Base-by-base conservation (phyloP, 208 protist genomes). In the Crithidia sp. region DNA sequence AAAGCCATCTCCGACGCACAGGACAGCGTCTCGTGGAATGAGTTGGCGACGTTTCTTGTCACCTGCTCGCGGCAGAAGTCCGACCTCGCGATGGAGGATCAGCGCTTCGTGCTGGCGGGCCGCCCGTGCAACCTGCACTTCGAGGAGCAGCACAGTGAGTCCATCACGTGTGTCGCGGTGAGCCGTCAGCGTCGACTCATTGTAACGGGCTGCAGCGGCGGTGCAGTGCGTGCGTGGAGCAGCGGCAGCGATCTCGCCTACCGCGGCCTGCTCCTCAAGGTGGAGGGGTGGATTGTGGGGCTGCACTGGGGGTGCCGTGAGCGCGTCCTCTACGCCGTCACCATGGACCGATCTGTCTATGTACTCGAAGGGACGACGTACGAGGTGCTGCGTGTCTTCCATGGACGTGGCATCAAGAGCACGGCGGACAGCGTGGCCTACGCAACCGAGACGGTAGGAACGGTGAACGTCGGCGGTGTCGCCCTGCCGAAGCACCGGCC, bases 161-260 rank as follows among this genome's bases (percentile, higher is more conserved):
- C 81, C 67, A 85, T 84, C 76, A 84, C 84, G 12, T 64, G 80
- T 55, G 79, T 88, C 53, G 60, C 54, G 47, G 63, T 73, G 5
- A 80, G 80, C 60, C 83, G 82, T 19, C 53, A 88, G 16, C 60
- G 74, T 10, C 67, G 61, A 2, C 53, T 79, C 4, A 52, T 95
- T n/a, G 67, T 95, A 40, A 95, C 91, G 16, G 91, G 88, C 37
- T 87, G 87, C 54, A 86, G 72, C 10, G 85, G 89, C 28, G 91
- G 91, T n/a, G 85, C 77, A 3, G 91, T 95, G 61, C 91, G 83
- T 2, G 88, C 85, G 36, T 95, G 91, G 91, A 81, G 79, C 59
- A 67, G 83, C 6, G 76, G 76, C 40, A 86, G 45, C 55, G 74
- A 79, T 53, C 74, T 95, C 28, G 28, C 43, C 13, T 83, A 84